Evolutionary conservation across 2,329 filamentous ascomycete species (phyloP).

Genomic region (Paecilomyces formosus): DNA sequence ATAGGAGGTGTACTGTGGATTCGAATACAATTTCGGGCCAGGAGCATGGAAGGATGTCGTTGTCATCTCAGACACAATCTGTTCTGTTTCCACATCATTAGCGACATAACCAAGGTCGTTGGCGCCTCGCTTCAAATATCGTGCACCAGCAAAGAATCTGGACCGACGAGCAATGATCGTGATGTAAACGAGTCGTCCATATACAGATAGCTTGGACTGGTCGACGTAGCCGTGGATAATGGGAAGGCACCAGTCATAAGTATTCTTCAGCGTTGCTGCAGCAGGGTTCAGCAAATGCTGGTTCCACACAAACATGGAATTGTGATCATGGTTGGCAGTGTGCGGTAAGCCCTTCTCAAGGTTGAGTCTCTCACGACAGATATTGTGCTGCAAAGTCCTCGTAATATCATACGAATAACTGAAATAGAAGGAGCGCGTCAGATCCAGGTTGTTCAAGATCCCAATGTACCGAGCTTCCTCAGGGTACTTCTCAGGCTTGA

Average conservation of each 20-base stretch:
- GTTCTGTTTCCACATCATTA: slow-evolving; percentile 97
- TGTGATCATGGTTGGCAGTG: slow-evolving; percentile 68
- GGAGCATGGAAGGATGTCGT: slow-evolving; percentile 95
- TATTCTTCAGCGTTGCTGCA: slow-evolving; percentile 60
- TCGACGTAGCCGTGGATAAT: slow-evolving; percentile 96
- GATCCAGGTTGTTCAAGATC: slow-evolving; percentile 84
- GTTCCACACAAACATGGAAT: slow-evolving; percentile 99
- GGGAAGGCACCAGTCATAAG: slow-evolving; percentile 92
- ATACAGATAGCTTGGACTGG: slow-evolving; percentile 76
- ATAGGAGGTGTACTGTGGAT: slow-evolving; percentile 89
- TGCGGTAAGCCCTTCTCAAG: slow-evolving; percentile 58
- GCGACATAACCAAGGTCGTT: slow-evolving; percentile 95
- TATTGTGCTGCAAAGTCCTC: slow-evolving; percentile 83
- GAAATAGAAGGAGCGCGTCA: slow-evolving; percentile 92
- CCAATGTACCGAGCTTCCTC: slow-evolving; percentile 84
- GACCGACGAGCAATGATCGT: slow-evolving; percentile 90
- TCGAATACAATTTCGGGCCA: slow-evolving; percentile 76
- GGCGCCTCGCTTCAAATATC: slow-evolving; percentile 87
- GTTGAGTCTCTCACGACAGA: slow-evolving; percentile 68
- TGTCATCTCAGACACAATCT: slow-evolving; percentile 89
- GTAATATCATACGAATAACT: slow-evolving; percentile 98
- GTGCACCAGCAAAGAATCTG: slow-evolving; percentile 84
- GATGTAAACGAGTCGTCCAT: slow-evolving; percentile 82
- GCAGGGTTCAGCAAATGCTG: slow-evolving; percentile 77
- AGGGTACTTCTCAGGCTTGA: slow-evolving; percentile 72